Evolutionary conservation across 2,329 filamentous ascomycete genomes (phyloP), one percentile per base, ranked within the genome.

Genomic region (Phaeosphaeria sp.): DNA sequence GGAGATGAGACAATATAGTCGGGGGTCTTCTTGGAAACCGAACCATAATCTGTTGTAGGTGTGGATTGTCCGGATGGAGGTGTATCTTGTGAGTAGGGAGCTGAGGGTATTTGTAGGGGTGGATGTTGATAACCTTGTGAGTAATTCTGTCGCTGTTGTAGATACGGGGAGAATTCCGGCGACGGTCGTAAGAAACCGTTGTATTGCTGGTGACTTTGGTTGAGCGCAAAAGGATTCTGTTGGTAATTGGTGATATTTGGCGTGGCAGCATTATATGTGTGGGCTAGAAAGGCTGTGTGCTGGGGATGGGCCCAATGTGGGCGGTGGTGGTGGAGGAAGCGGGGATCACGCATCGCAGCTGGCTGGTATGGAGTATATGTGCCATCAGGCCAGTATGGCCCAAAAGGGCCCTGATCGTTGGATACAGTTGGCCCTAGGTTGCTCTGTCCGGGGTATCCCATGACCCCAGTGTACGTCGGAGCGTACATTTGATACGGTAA

Each of bases 401-500:
- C 77, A 54, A 72, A 78, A 15, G 77, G 76, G 5, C 72, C 77
- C 56, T 77, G 75, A 39, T 78, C 75, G 55, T 79, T 79, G 0
- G 76, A 78, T 2, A 76, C 75, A 3, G 77, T 79, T 13, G 77
- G 77, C 17, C 73, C 75, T 30, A 78, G 58, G 1, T 67, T 71
- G 36, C 67, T 72, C 50, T 78, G 75, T 18, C 77, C 62, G 11
- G 72, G 68, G 17, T 71, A 69, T 9, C 72, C 74, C 63, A 76
- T 68, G 15, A 68, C 66, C 15, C 67, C 72, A 50, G 66, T 65
- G 44, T 71, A 76, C 7, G 69, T 69, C 30, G 71, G 68, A 6
- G 70, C 73, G 47, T 76, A 77, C 60, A 76, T 69, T 54, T 81
- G 82, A 62, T 84, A 83, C 50, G 87, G 86, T 56, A 86, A 80